phyloP scores from a whole-genome alignment of 306 rosid species.

The Geum urbanum region DNA sequence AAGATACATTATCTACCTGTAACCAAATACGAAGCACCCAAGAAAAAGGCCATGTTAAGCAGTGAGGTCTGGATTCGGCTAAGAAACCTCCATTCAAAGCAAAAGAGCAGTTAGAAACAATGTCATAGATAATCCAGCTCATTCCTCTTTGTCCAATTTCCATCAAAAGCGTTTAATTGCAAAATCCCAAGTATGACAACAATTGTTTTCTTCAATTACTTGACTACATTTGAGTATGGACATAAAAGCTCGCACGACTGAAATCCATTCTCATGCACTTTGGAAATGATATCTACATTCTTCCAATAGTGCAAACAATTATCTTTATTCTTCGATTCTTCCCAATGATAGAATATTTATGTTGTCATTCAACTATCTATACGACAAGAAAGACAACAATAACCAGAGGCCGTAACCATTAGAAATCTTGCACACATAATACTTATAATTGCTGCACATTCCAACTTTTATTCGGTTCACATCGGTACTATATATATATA shows the following conservation, averaged over 20 bases:
- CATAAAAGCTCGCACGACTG: background rate
- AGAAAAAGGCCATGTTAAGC: conserved; percentile 17
- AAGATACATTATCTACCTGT: conserved; percentile 88
- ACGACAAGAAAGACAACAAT: background rate
- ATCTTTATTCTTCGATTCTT: no score
- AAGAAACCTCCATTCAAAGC: background rate
- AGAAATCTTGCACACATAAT: no score
- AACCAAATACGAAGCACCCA: conserved; percentile 14
- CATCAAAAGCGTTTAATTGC: background rate
- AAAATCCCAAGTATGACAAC: background rate
- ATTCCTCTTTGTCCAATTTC: background rate
- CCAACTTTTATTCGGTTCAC: background rate
- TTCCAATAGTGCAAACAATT: background rate
- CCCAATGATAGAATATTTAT: background rate
- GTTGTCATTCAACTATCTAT: background rate
- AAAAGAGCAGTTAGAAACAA: background rate
- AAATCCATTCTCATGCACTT: background rate
- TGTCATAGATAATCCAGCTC: background rate
- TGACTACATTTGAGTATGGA: background rate
- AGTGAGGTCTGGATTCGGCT: conserved; percentile 12
- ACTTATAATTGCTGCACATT: background rate
- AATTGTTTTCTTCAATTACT: background rate
- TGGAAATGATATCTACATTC: background rate
- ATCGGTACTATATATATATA: background rate
- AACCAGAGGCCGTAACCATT: no score